Evolutionary conservation across 2,329 filamentous ascomycete genomes (phyloP), one percentile per base, ranked within the genome.

Genomic region (Penicillium paneum): DNA sequence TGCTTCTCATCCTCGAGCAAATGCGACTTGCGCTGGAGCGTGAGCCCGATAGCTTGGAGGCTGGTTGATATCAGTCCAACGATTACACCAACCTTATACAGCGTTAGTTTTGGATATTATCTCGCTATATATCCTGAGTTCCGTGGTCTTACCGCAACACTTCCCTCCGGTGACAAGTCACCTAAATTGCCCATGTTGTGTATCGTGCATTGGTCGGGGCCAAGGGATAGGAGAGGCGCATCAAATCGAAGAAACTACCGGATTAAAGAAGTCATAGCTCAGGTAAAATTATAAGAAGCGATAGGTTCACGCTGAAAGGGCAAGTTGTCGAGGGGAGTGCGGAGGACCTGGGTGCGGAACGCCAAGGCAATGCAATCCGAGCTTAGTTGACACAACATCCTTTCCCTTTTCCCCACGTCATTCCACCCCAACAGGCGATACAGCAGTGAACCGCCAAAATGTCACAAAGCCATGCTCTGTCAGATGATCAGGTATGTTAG

Each of bases 1-100:
- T 85, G 84, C 74, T 96, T 96, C 78, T 95, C 91, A 77, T 99
- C 94, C 79, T 99, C 94, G 69, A 97, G 86, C 64, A 99, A 88
- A 77, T 99, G 94, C 60, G 94, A 97, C 76, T 99, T 97, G 72
- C 94, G 90, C 77, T 99, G 94, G 26, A 99, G 82, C 31, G 94
- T 99, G 61, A 99, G 83, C 63, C 94, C 94, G 66, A 99, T 81
- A 72, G 92, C 96, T 74, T 99, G 94, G 24, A 97, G 84, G 72
- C 91, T 94, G 56, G 94, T 97, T 55, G 93, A 97, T 64, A 97
- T 73, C 61, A 99, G 83, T 65, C 94, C 94, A 70, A 97, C 93
- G 60, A 97, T 76, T 70, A 99, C 91, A 68, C 94, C 94, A 69
- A 97, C 83, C 91, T 95, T 69, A 49, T 56, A 12, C 26, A n/a